A percentile compares a stretch with the other conserved stretches of the same genome.
Conservation (phyloP, 1,284 basidiomycete genomes). For the Austropuccinia psidii region DNA sequence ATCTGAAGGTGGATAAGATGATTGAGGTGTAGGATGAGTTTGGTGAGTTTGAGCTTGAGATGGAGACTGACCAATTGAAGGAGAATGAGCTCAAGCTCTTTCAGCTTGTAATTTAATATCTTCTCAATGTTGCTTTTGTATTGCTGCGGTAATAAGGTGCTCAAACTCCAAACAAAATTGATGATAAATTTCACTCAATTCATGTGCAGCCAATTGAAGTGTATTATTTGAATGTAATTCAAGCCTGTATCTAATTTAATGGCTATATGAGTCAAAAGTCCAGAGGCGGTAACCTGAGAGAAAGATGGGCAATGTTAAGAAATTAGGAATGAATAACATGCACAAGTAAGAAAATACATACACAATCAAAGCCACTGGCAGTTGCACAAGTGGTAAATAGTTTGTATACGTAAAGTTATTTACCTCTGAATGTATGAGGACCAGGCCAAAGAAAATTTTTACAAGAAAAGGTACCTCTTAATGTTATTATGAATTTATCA, state of each 20-base stretch:
- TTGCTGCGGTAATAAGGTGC: not conserved
- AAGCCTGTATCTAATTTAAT: not conserved
- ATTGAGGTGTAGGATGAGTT: not conserved
- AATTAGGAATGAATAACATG: not conserved
- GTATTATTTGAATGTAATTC: slow-evolving; percentile 20
- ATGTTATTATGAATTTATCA: slow-evolving; percentile 6
- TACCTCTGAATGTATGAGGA: slow-evolving; percentile 14
- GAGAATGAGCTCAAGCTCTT: not conserved
- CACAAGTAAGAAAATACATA: slow-evolving; percentile 10
- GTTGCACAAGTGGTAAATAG: slow-evolving; percentile 1
- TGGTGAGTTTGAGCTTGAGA: too few relatives aligned
- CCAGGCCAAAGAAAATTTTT: slow-evolving; percentile 19
- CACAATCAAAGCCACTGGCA: slow-evolving; percentile 27
- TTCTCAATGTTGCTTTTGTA: slow-evolving; percentile 19
- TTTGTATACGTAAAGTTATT: slow-evolving; percentile 29
- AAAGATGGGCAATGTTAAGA: not conserved
- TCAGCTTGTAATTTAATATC: too few relatives aligned
- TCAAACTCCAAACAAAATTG: slow-evolving; percentile 26
- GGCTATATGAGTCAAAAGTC: slow-evolving; percentile 15
- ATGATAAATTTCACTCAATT: slow-evolving; percentile 29
- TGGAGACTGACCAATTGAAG: not conserved
- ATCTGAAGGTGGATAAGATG: not conserved
- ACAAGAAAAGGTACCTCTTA: not conserved
- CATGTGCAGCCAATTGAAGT: slow-evolving; percentile 10
- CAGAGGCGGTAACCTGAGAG: not conserved